Evolutionary conservation across 805 yeast genomes (phyloP), one percentile per base, ranked within the genome.

Genomic region (Starmerella potacharoeniae): DNA sequence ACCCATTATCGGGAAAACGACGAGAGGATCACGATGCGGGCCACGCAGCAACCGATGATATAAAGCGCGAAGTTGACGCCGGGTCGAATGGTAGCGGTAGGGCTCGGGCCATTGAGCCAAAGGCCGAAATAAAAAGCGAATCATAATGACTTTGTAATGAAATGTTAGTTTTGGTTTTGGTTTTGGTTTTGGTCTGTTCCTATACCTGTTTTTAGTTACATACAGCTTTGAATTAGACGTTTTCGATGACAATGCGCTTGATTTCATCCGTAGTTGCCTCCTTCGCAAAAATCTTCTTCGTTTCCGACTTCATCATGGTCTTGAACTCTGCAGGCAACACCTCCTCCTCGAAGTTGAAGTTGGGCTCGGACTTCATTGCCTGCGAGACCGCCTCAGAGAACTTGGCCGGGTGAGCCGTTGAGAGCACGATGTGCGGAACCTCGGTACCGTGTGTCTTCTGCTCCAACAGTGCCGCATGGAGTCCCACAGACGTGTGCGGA

Each of bases 351-450:
- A 93, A 93, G 4, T 89, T 80, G 73, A 93, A 93, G 22, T 80
- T 89, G 11, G 76, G 79, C 58, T 81, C 76, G 1, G 76, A 76
- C 47, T 71, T 67, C 61, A 93, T 76, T 3, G 97, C 88, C 63
- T 78, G 73, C 69, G 90, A 84, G 30, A 93, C 99, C 51, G 96
- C 98, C 60, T 88, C 97, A 30, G 96, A 86, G 66, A 93, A 93
- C 73, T 93, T 93, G 58, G 98, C 99, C 44, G 99, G 99, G 69
- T 93, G 99, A 8, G 99, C 99, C 49, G 99, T 93, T 10, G 97
- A 85, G 56, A 93, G 78, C 5, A 96, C 85, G 46, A 93, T 77
- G 62, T 77, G 77, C 54, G 78, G 74, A 45, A 41, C 37, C 46
- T 47, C 49, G 33, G 73, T 66, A 28, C 69, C 56, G 9, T 59